A percentile compares a stretch with the other conserved stretches of the same genome.
phyloP scores from a whole-genome alignment of 768 basidiomycete genomes.

The Lactifluus pinguis region DNA sequence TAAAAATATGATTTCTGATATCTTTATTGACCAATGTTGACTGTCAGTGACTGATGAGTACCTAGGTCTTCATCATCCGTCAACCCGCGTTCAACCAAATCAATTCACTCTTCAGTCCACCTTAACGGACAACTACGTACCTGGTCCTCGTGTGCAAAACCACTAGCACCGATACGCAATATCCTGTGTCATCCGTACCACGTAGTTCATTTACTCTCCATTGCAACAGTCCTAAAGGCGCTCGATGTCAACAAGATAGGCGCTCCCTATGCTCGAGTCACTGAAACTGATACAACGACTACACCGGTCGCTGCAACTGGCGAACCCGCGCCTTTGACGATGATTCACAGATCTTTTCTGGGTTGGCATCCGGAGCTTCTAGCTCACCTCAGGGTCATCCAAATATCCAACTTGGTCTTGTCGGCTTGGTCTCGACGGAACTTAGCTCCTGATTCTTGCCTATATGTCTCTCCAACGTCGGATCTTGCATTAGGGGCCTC shows the following conservation, averaged over 20 bases:
- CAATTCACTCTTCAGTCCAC: not conserved
- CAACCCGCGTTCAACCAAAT: not conserved
- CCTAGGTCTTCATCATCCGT: not conserved
- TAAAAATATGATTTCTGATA: not conserved
- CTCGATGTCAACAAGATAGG: slow-evolving; percentile 6
- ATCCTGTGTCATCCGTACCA: not conserved
- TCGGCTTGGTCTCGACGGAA: slow-evolving; percentile 6
- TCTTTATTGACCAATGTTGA: not conserved
- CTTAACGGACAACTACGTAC: not conserved
- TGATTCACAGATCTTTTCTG: slow-evolving; percentile 11
- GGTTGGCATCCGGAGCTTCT: slow-evolving; percentile 10
- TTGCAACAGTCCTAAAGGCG: not conserved
- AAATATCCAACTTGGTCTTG: slow-evolving; percentile 15
- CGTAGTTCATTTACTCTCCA: slow-evolving; percentile 4
- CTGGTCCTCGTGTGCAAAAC: not conserved
- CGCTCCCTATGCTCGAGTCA: slow-evolving; percentile 15
- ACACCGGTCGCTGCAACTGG: slow-evolving; percentile 7
- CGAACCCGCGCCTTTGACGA: not conserved
- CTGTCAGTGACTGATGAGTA: slow-evolving; percentile 1
- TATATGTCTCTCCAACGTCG: slow-evolving; percentile 6
- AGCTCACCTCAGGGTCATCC: slow-evolving; percentile 5
- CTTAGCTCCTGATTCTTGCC: slow-evolving; percentile 6
- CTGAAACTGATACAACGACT: slow-evolving; percentile 13
- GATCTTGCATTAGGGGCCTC: slow-evolving; percentile 7
- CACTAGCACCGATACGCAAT: not conserved